Evolutionary conservation across 306 rosid species (phyloP), one percentile per base, ranked within the genome.

Genomic region (Neltuma alba): DNA sequence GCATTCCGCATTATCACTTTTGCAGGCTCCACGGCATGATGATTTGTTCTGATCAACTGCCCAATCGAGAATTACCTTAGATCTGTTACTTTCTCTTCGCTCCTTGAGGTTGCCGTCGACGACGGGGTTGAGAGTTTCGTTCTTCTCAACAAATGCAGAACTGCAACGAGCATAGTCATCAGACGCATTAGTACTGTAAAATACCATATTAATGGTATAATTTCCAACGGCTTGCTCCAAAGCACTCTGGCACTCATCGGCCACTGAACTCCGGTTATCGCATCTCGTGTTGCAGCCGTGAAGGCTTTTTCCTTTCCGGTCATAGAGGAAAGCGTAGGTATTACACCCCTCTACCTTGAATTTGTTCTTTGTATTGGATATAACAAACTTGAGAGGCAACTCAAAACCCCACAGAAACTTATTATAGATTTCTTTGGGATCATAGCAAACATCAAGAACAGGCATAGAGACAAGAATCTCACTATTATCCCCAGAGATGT

Each of bases 351-450:
- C 21, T 0, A 48, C 21, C 9, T 5, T 5, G 55, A 48, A 48
- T 16, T 48, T 18, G 55, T 48, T 48, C 55, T 48, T 16, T 18
- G 1, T 48, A 16, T 18, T 48, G 55, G 55, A 48, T 48, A 48
- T 48, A 23, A 7, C 21, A 18, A 48, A 48, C 55, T 48, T 48
- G 7, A 8, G 23, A 18, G 55, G 23, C 55, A n/a, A 18, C 9
- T 5, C 15, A 3, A 45, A 14, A 45, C 6, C 0, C 6, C 0
- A 0, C 1, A n/a, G n/a, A n/a, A n/a, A n/a, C n/a, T n/a, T n/a
- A n/a, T n/a, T n/a, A 3, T 45, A 15, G 20, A 9, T 0, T n/a
- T 5, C 23, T 48, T 1, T 1, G 55, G 55, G 23, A 18, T 16
- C 23, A 18, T 16, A 48, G 21, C 55, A 48, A 48, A 1, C 8